A percentile compares a stretch with the other conserved stretches of the same genome.
Conservation (phyloP, 495 filamentous ascomycete species). For the Xylaria longipes region DNA sequence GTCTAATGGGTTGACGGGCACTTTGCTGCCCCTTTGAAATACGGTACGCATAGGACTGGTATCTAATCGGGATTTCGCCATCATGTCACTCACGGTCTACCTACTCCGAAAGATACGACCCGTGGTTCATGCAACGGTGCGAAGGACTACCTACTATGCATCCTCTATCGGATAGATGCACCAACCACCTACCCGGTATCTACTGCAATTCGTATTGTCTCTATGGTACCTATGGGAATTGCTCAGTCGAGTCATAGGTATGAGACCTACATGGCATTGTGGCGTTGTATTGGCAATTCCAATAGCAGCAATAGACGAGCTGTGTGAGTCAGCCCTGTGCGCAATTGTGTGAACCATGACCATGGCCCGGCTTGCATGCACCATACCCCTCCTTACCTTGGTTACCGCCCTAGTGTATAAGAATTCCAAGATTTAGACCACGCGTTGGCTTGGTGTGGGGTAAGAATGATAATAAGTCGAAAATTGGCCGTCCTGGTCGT, state of each 20-base stretch:
- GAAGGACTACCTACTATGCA: background rate
- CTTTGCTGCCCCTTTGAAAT: background rate
- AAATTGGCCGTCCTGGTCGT: background rate
- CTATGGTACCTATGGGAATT: background rate
- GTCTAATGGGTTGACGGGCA: background rate
- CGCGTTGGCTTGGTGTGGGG: conserved; percentile 18
- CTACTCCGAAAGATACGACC: background rate
- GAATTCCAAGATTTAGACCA: background rate
- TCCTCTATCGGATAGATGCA: background rate
- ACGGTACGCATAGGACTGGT: background rate
- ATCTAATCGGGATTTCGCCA: background rate
- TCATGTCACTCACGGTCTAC: conserved; percentile 2
- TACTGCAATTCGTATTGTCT: background rate
- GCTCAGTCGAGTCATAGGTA: conserved; percentile 3
- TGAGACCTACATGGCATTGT: background rate
- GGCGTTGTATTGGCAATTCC: background rate
- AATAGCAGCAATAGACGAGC: background rate
- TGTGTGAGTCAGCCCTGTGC: conserved; percentile 20
- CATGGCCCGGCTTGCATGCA: background rate
- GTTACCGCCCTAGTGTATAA: background rate
- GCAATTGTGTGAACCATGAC: background rate
- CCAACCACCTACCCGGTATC: background rate
- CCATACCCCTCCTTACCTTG: background rate
- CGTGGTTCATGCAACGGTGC: conserved; percentile 1
- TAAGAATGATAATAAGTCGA: conserved; percentile 23